Evolutionary conservation across 106 monocot genomes (phyloP), one percentile per base, ranked within the genome.

Genomic region (Allium fistulosum): DNA sequence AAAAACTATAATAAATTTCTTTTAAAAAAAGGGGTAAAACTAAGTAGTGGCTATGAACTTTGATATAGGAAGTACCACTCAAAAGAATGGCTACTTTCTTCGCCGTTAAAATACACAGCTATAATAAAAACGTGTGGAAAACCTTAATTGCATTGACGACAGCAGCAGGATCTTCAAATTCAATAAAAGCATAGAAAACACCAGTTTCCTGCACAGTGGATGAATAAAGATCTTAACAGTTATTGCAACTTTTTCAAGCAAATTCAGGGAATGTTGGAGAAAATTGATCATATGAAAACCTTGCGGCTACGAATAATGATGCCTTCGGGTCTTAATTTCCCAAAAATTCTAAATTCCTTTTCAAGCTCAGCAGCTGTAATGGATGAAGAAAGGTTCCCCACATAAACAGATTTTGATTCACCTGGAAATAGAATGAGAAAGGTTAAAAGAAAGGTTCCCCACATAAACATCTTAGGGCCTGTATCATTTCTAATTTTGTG

Each of bases 401-500:
- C 82, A 71, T 94, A 94, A 66, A 90, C 87, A 46, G 94, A 94
- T 68, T 75, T 82, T 27, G 71, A 61, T 65, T 94, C 94, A 73
- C 82, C 94, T 94, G 49, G 15, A 46, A 63, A 9, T 7, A 46
- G 4, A 58, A 58, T 15, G 13, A 15, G 46, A 37, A 37, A 37
- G 1, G 5, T 37, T 37, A 37, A 37, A 37, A 37, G 37, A 2
- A 37, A 37, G 37, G 37, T 37, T 37, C 37, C 37, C 37, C 37
- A 37, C 5, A 37, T 5, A 37, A 37, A 37, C 37, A 37, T 1
- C 37, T 37, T 37, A 1, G 22, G 22, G 22, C 22, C 22, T 1
- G 22, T 22, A 22, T 22, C 22, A 22, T 22, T 22, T 22, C 22
- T 22, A 22, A 22, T 22, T 22, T 22, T 1, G 22, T 22, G 22